phyloP scores from a whole-genome alignment of 495 filamentous ascomycete genomes.

The Xylaria nigripes region DNA sequence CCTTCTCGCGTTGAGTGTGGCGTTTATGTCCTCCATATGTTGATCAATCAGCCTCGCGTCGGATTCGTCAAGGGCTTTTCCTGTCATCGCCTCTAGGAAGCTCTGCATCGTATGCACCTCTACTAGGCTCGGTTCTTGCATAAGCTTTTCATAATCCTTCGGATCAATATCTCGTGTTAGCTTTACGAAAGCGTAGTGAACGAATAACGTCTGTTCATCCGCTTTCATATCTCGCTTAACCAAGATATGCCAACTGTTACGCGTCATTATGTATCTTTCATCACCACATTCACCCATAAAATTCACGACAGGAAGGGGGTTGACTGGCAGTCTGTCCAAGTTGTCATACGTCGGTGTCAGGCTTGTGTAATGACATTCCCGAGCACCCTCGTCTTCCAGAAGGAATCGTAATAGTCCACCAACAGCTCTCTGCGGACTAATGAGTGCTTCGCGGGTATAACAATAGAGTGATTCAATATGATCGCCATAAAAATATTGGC shows the following conservation, averaged over 20 bases:
- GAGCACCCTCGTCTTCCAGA: neutral
- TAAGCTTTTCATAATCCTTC: neutral
- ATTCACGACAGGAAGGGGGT: neutral
- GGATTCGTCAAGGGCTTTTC: neutral
- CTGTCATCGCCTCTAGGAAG: neutral
- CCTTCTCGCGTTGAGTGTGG: too few species aligned
- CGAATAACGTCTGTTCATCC: neutral
- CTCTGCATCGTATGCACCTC: neutral
- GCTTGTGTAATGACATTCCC: neutral
- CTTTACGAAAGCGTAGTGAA: neutral
- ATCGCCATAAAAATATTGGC: too few species aligned
- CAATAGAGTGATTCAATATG: neutral
- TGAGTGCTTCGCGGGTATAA: neutral
- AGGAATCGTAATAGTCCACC: neutral
- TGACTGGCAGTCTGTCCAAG: neutral
- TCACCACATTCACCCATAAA: neutral
- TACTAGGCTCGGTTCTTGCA: neutral
- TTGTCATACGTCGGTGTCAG: neutral
- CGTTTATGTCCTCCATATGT: too few species aligned
- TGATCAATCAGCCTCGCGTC: neutral
- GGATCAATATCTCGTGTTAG: neutral
- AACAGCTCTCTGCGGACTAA: neutral
- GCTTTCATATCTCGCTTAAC: neutral
- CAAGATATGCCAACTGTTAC: neutral
- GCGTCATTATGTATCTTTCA: too few species aligned